These are phyloP conservation scores for Yarrowia sp. DNA, from an alignment of 805 yeast species.

Conservation along the genomic window DNA sequence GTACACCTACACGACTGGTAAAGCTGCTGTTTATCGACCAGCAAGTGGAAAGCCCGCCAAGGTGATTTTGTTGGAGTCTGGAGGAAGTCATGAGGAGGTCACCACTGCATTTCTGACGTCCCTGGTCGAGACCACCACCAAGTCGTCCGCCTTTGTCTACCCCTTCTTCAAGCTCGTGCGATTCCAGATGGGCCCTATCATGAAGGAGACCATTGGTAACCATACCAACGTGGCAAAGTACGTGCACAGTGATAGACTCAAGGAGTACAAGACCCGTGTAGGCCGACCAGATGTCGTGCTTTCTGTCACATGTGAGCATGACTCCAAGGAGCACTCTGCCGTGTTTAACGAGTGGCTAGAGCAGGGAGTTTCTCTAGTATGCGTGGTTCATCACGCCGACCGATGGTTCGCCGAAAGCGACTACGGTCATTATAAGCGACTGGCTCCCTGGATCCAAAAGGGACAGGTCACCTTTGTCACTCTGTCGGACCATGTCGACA, in stretches of 20 bases:
- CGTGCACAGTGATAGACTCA: neutral
- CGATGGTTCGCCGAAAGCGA: conserved; percentile 8
- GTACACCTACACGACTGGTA: neutral
- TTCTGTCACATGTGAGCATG: conserved; percentile 12
- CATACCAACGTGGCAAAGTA: conserved; percentile 15
- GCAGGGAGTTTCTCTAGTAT: conserved; percentile 4
- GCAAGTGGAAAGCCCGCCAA: neutral
- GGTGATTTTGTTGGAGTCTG: conserved; percentile 19
- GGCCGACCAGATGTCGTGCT: conserved; percentile 7
- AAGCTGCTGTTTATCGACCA: neutral
- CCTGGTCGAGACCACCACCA: neutral
- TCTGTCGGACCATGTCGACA: neutral
- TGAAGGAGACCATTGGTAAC: conserved; percentile 7
- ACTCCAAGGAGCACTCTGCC: neutral
- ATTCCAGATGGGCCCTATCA: conserved; percentile 9
- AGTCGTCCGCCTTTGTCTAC: neutral
- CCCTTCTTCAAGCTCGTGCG: conserved; percentile 18
- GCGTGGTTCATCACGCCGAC: conserved; percentile 15
- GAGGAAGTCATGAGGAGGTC: conserved; percentile 22
- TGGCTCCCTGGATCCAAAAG: conserved; percentile 14
- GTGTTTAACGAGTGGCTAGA: conserved; percentile 8
- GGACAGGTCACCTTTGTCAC: conserved; percentile 15
- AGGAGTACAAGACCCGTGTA: neutral
- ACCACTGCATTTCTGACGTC: conserved; percentile 9
- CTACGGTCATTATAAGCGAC: conserved; percentile 19